These are phyloP conservation scores for Pontederia crassipes DNA, from an alignment of 176 grass and related monocot species.

Conservation along the genomic window DNA sequence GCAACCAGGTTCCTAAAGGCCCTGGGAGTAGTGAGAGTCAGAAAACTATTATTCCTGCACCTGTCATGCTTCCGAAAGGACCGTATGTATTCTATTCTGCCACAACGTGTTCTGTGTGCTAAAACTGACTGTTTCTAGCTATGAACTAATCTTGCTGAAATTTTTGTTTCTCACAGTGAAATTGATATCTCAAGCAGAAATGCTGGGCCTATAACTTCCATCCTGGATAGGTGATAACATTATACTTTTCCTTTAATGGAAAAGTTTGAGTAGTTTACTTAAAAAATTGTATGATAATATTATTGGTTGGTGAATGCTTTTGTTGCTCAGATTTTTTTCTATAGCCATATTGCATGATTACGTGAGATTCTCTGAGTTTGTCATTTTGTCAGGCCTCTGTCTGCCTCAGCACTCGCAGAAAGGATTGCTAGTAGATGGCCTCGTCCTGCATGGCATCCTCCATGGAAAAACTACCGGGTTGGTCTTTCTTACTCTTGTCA, in stretches of 20 bases:
- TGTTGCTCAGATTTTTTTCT: not conserved
- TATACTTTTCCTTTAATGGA: constrained; percentile 28
- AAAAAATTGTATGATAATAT: too few species aligned
- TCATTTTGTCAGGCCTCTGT: constrained; percentile 40
- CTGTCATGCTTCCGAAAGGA: constrained; percentile 70
- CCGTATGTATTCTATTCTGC: constrained; percentile 50
- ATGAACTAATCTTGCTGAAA: not conserved
- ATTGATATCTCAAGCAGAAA: constrained; percentile 50
- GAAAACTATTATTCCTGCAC: constrained; percentile 54
- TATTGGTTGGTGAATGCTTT: not conserved
- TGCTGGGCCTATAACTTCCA: constrained; percentile 37
- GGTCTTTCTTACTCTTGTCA: not conserved
- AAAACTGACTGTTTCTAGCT: too few species aligned
- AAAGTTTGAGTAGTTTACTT: constrained; percentile 39
- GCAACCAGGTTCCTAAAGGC: constrained; percentile 36
- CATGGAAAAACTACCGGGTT: constrained; percentile 98
- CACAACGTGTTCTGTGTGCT: constrained; percentile 10
- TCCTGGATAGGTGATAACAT: constrained; percentile 25
- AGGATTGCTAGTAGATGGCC: constrained; percentile 98
- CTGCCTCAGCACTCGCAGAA: constrained; percentile 81
- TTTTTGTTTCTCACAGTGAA: constrained; percentile 33
- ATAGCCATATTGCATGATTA: not conserved
- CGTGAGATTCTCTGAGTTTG: constrained; percentile 11
- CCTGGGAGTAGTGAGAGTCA: constrained; percentile 32
- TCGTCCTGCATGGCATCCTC: constrained; percentile 81